These are phyloP conservation scores for Leptographium galeiforme DNA, from an alignment of 2,329 filamentous ascomycete genomes.

Conservation along the genomic window DNA sequence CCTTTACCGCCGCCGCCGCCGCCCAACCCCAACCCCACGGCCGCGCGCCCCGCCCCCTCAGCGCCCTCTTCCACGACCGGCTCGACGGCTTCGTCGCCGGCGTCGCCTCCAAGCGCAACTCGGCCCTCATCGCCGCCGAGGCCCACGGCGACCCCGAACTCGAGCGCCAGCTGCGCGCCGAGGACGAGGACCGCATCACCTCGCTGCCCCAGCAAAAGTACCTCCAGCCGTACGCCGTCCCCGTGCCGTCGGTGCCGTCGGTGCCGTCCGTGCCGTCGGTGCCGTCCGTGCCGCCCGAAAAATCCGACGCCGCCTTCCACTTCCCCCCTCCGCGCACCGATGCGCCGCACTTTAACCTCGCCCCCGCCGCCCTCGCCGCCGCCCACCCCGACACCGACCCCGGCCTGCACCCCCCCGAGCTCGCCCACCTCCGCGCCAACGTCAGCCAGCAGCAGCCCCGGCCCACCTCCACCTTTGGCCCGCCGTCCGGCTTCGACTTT, in stretches of 20 bases:
- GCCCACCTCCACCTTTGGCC: constrained; percentile 43
- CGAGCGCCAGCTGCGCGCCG: constrained; percentile 64
- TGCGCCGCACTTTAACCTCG: constrained; percentile 45
- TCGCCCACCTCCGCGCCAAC: constrained; percentile 42
- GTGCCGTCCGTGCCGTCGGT: neutral
- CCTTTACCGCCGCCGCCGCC: neutral
- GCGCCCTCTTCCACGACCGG: constrained; percentile 68
- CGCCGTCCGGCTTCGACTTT: constrained; percentile 56
- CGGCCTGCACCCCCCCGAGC: constrained; percentile 31
- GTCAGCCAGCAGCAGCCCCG: constrained; percentile 22
- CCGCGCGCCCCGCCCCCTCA: constrained; percentile 50
- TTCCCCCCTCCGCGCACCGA: constrained; percentile 40
- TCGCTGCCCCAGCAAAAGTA: constrained; percentile 61
- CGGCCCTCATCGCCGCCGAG: constrained; percentile 68
- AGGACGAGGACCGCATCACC: constrained; percentile 75
- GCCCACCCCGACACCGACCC: neutral
- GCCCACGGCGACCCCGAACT: constrained; percentile 66
- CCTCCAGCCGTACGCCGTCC: constrained; percentile 38
- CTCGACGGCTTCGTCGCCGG: constrained; percentile 79
- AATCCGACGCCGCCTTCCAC: constrained; percentile 34
- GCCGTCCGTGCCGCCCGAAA: constrained; percentile 8
- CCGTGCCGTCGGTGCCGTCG: constrained; percentile 20
- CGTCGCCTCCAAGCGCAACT: constrained; percentile 77
- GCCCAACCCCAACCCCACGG: constrained; percentile 15
- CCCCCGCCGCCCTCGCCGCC: constrained; percentile 19